A percentile compares a stretch with the other conserved stretches of the same genome.
Conservation (phyloP, 345 rosid species). For the Citrus mangshanensis region DNA sequence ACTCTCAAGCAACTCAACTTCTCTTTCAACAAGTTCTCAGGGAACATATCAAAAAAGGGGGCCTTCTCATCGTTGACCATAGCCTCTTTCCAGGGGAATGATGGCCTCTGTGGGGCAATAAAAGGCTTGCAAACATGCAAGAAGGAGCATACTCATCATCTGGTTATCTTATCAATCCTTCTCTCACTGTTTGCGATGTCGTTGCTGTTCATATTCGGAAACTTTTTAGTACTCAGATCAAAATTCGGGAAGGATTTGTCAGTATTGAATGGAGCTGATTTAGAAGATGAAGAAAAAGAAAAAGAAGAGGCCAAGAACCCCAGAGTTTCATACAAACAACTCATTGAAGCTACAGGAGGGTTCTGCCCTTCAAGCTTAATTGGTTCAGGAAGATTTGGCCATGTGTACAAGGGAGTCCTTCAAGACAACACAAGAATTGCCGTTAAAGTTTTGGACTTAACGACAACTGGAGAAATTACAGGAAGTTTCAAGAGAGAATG, state of each 20-base stretch:
- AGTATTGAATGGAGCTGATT: conserved; percentile 27
- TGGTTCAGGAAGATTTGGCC: conserved; percentile 85
- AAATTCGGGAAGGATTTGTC: conserved; percentile 38
- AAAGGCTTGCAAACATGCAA: conserved; percentile 68
- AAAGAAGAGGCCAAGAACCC: conserved; percentile 49
- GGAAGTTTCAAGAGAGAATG: conserved; percentile 84
- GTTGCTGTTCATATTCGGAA: conserved; percentile 45
- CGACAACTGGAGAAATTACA: conserved; percentile 43
- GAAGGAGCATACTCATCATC: conserved; percentile 34
- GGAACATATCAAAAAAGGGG: conserved; percentile 62
- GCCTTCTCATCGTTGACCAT: conserved; percentile 50
- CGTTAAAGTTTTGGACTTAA: conserved; percentile 69
- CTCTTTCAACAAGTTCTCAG: conserved; percentile 71
- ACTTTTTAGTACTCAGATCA: conserved; percentile 38
- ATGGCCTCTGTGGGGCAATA: conserved; percentile 66
- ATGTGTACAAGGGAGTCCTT: conserved; percentile 81
- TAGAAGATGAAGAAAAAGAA: conserved; percentile 54
- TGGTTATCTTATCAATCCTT: conserved; percentile 49
- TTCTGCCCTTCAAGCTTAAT: conserved; percentile 63
- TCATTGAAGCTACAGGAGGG: conserved; percentile 76
- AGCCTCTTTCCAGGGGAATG: conserved; percentile 70
- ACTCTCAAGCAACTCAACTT: conserved; percentile 63
- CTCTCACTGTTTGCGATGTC: conserved; percentile 48
- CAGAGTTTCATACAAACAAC: conserved; percentile 64
- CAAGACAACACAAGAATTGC: conserved; percentile 71